These are phyloP conservation scores for Monosporozyma solicola DNA, from an alignment of 805 yeast genomes.

Conservation along the genomic window DNA sequence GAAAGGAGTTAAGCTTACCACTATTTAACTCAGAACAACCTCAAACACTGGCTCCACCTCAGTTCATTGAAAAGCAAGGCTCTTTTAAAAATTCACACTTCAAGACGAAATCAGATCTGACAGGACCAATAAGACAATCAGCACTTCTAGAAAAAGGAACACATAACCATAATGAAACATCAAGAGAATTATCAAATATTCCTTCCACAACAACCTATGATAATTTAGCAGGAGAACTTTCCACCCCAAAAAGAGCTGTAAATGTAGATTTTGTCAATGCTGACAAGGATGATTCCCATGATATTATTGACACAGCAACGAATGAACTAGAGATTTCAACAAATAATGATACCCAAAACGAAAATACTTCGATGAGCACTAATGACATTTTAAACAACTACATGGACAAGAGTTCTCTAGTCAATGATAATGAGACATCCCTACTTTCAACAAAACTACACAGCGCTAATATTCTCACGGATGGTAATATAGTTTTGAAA, in stretches of 20 bases:
- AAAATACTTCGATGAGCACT: not conserved
- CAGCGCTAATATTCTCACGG: not conserved
- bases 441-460: not conserved
- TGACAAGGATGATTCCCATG: not conserved
- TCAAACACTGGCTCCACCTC: not conserved
- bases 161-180: not conserved
- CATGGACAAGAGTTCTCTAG: not conserved
- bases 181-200: not conserved
- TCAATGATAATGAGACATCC: not conserved
- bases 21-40: not conserved
- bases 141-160: not conserved
- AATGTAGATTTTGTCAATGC: not conserved
- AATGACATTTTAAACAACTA: conserved; percentile 2
- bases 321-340: not conserved
- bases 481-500: not conserved
- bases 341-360: not conserved
- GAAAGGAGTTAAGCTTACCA: not conserved
- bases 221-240: not conserved
- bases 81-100: not conserved
- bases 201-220: not conserved
- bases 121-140: not conserved
- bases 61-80: not conserved
- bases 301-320: not conserved
- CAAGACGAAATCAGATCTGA: not conserved
- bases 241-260: not conserved